A percentile compares a stretch with the other conserved stretches of the same genome.
These are phyloP conservation scores for Ceratocystis smalleyi DNA, from an alignment of 2,329 filamentous ascomycete species.

Conservation along the genomic window DNA sequence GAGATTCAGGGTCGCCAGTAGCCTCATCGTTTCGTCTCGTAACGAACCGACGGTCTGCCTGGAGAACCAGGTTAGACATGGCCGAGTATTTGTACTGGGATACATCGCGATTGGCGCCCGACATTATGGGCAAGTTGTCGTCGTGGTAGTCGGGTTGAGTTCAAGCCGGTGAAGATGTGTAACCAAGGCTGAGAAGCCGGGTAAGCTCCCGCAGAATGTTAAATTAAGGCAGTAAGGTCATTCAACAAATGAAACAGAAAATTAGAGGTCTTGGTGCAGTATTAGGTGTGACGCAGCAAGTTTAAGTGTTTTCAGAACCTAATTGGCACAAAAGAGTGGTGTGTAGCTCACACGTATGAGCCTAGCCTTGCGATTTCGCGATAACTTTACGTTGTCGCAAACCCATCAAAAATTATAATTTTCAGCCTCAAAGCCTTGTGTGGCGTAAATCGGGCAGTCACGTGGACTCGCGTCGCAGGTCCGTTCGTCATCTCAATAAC, in stretches of 20 bases:
- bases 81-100: conserved; percentile 98
- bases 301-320: conserved; percentile 5
- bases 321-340: conserved; percentile 11
- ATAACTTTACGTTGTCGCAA: conserved; percentile 10
- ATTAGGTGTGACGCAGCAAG: neutral
- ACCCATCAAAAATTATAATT: conserved; percentile 15
- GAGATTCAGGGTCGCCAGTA: conserved; percentile 91
- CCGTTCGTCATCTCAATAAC: neutral
- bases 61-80: conserved; percentile 99
- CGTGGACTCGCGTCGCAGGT: conserved; percentile 9
- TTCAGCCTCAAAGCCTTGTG: conserved; percentile 16
- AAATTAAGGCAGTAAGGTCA: conserved; percentile 9
- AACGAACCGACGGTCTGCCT: conserved; percentile 94
- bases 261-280: neutral
- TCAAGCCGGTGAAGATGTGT: conserved; percentile 8
- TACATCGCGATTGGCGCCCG: conserved; percentile 64
- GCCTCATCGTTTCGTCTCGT: conserved; percentile 85
- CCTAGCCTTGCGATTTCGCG: conserved; percentile 13
- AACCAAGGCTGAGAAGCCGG: conserved; percentile 10
- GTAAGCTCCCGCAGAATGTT: conserved; percentile 13
- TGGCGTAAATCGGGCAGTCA: conserved; percentile 10
- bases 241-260: conserved; percentile 9
- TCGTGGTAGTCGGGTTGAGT: neutral
- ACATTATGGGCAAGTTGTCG: conserved; percentile 35
- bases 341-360: conserved; percentile 7